A percentile compares a stretch with the other conserved stretches of the same genome.
phyloP scores from a whole-genome alignment of 306 rosid species.

The Sesbania bispinosa region DNA sequence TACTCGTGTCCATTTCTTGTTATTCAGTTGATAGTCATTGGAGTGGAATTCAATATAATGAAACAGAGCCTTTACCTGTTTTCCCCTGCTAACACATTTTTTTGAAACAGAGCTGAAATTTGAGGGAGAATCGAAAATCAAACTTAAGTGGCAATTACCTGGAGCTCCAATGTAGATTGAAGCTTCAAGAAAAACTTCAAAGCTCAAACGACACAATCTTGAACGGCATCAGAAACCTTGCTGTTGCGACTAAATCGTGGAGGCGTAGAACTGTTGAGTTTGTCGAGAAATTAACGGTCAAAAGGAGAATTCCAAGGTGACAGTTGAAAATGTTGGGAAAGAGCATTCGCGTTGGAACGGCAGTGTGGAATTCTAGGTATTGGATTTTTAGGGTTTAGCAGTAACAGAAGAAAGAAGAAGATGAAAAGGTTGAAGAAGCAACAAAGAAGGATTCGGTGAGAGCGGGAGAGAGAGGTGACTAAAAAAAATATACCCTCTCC shows the following conservation, averaged over 20 bases:
- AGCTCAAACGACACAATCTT: neutral
- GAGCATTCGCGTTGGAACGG: too few species aligned
- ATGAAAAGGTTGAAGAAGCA: neutral
- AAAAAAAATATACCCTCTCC: too few species aligned
- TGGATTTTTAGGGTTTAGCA: conserved; percentile 24
- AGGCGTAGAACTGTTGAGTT: neutral
- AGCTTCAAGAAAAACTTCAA: neutral
- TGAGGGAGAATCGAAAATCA: neutral
- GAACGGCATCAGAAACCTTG: neutral
- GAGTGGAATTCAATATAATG: neutral
- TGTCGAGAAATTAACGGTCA: neutral
- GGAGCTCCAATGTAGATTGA: conserved; percentile 6
- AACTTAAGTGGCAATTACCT: neutral
- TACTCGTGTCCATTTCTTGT: neutral
- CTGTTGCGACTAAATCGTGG: neutral
- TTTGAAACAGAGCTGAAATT: neutral
- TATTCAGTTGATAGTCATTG: neutral
- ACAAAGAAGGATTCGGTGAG: neutral
- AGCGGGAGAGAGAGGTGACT: too few species aligned
- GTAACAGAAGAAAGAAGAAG: neutral
- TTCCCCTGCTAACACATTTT: too few species aligned
- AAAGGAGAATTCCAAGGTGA: conserved; percentile 25
- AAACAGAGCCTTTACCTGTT: neutral
- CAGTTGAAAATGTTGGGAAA: neutral
- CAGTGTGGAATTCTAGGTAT: neutral